Base-by-base conservation (phyloP, 352 stramenopile genomes). In the Globisporangium ultimum region DNA sequence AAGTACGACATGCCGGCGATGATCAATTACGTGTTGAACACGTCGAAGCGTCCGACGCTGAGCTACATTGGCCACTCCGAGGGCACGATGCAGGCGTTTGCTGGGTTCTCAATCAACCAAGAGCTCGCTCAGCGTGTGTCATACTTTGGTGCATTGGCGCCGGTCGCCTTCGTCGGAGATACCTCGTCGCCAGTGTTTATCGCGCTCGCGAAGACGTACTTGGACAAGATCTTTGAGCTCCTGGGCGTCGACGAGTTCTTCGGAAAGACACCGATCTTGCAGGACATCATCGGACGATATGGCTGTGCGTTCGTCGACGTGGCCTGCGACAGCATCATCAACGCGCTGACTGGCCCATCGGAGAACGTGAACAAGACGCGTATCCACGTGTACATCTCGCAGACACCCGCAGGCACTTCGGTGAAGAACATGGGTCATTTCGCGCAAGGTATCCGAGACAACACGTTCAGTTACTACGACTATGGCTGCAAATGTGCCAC, bases 341-440 rank as follows among this genome's bases (percentile, higher is more conserved):
- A 79, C 21, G 59, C 64, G 28, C 59, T 87, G 51, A 71, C 63
- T 20, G 73, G 73, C 7, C 66, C 64, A 4, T 82, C 76, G 2
- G 49, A 71, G 32, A 79, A 83, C 55, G 50, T 84, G 48, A 87
- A 87, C 66, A 52, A 58, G 18, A 72, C 66, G 18, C 70, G 73
- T 5, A 78, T 84, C 36, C 74, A 79, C 24, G 76, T 84, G 14
- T 87, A 87, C 55, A 54, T 87, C 42, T 66, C 71, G 20, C 74
- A 87, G 60, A 87, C 74, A 3, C 76, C 73, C 0, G 69, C 76
- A 1, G 70, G 76, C 0, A 87, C 76, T 6, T 84, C 73, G 0
- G 74, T 82, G 38, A 78, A 82, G 65, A 84, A 82, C 65, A 66
- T 87, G 54, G 76, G 63, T 0, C 74, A 87, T 56, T 87, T 68